A percentile compares a stretch with the other conserved stretches of the same genome.
Evolutionary conservation across 495 filamentous ascomycete species (phyloP).

Genomic region (Penicillium longicatenatum): DNA sequence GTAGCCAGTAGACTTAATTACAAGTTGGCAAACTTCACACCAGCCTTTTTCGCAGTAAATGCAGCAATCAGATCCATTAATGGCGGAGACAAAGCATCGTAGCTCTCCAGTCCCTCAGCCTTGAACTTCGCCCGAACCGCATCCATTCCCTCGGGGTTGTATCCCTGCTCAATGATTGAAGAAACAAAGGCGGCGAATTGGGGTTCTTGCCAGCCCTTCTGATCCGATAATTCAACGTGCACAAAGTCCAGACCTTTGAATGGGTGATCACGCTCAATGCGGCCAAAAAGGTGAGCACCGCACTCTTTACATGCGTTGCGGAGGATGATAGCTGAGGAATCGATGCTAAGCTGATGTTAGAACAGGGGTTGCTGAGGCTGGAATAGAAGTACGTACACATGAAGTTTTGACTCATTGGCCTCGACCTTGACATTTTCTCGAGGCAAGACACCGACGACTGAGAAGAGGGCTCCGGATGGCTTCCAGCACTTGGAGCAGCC

Average conservation of each 20-base stretch:
- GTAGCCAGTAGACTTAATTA: neutral
- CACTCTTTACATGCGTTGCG: constrained; percentile 59
- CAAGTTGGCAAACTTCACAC: constrained; percentile 27
- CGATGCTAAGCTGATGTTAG: constrained; percentile 29
- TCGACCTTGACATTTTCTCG: constrained; percentile 47
- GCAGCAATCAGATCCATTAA: constrained; percentile 62
- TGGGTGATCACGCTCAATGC: constrained; percentile 60
- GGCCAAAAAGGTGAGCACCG: constrained; percentile 58
- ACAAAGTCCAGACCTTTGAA: constrained; percentile 66
- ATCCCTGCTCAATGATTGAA: constrained; percentile 64
- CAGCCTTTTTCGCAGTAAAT: constrained; percentile 50
- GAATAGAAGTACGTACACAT: constrained; percentile 23
- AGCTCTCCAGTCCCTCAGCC: constrained; percentile 51
- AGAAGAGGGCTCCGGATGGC: constrained; percentile 57
- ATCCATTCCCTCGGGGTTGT: constrained; percentile 52
- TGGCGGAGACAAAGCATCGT: constrained; percentile 56
- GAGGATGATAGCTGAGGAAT: constrained; percentile 54
- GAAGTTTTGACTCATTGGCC: constrained; percentile 53
- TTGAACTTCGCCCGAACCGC: constrained; percentile 51
- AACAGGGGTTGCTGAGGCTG: neutral
- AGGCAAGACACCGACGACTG: constrained; percentile 57
- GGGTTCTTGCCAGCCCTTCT: constrained; percentile 62
- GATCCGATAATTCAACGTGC: constrained; percentile 56
- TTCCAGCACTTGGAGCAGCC: constrained; percentile 70
- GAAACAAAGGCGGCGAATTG: constrained; percentile 64